A percentile compares a stretch with the other conserved stretches of the same genome.
phyloP scores from a whole-genome alignment of 345 rosid genomes.

The Citrus medica region DNA sequence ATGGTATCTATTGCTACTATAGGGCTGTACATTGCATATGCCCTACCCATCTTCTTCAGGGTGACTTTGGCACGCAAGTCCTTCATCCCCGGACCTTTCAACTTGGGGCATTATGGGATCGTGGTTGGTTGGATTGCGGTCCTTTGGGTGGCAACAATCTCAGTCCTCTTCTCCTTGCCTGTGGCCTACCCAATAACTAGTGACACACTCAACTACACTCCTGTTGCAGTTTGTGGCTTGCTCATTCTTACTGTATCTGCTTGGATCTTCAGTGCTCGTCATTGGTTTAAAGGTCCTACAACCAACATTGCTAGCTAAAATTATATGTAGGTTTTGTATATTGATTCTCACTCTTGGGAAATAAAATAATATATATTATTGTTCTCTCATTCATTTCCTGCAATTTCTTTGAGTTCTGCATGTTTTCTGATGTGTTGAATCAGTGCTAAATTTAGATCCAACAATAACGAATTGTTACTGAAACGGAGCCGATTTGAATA shows the following conservation, averaged over 20 bases:
- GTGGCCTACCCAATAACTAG: constrained; percentile 77
- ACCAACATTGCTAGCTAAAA: constrained; percentile 50
- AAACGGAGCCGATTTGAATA: too few relatives aligned
- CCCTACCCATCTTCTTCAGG: constrained; percentile 76
- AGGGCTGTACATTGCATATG: constrained; percentile 93
- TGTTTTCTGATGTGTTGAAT: not conserved
- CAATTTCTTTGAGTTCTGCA: not conserved
- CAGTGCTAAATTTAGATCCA: too few relatives aligned
- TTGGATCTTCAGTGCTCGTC: constrained; percentile 72
- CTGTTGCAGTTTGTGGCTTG: constrained; percentile 82
- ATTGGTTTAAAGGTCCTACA: constrained; percentile 87
- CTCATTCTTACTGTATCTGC: constrained; percentile 43
- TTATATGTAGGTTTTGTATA: not conserved
- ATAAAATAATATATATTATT: not conserved
- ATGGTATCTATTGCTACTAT: constrained; percentile 97
- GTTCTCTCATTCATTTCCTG: not conserved
- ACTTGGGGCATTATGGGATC: constrained; percentile 63
- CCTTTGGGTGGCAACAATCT: constrained; percentile 83
- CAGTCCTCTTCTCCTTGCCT: constrained; percentile 89
- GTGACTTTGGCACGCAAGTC: constrained; percentile 79
- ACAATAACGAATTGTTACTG: too few relatives aligned
- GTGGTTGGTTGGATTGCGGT: constrained; percentile 85
- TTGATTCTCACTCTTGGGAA: not conserved
- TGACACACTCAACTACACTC: constrained; percentile 90
- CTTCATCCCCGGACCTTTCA: constrained; percentile 77